Conservation (phyloP, 2,329 filamentous ascomycete genomes). For the Talaromyces sp. region DNA sequence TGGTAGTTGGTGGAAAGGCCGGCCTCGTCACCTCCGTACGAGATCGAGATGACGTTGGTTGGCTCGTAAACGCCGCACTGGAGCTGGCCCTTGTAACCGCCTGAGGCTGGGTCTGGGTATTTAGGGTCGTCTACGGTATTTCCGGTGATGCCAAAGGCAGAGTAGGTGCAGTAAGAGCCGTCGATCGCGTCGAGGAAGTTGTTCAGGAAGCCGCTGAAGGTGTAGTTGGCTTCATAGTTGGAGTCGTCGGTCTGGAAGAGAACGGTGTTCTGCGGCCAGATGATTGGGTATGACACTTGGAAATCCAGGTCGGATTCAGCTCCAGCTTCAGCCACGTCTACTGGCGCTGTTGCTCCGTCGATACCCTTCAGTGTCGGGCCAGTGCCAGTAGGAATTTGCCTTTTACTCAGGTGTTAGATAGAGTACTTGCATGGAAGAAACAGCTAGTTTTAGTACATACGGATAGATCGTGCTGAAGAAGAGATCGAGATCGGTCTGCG, state of each 20-base stretch:
- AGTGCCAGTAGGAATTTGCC: conserved; percentile 33
- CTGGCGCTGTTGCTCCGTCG: conserved; percentile 34
- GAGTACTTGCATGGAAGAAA: background rate
- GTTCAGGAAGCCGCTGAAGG: conserved; percentile 36
- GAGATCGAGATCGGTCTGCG: conserved; percentile 38
- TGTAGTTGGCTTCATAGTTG: conserved; percentile 33
- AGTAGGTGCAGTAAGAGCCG: conserved; percentile 44
- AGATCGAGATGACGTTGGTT: conserved; percentile 53
- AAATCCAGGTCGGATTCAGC: conserved; percentile 42
- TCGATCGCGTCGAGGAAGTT: conserved; percentile 46
- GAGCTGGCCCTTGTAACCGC: conserved; percentile 37
- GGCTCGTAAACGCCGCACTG: conserved; percentile 43
- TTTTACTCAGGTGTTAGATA: conserved; percentile 13
- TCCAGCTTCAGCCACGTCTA: conserved; percentile 22
- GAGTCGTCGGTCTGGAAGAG: conserved; percentile 44
- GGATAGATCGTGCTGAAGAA: conserved; percentile 33
- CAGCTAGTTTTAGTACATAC: conserved; percentile 11
- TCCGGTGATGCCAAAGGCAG: conserved; percentile 25
- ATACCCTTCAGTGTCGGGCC: conserved; percentile 33
- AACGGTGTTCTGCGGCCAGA: conserved; percentile 45
- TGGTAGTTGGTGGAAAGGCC: conserved; percentile 53
- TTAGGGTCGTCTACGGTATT: conserved; percentile 35
- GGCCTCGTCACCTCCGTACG: conserved; percentile 50
- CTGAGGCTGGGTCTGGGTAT: conserved; percentile 34
- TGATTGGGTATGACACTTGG: conserved; percentile 40